Percentiles rank a stretch among this genome's conserved stretches.
These are phyloP conservation scores for Rhododendron mucronatum DNA, from an alignment of 148 eudicot species.

Conservation along the genomic window DNA sequence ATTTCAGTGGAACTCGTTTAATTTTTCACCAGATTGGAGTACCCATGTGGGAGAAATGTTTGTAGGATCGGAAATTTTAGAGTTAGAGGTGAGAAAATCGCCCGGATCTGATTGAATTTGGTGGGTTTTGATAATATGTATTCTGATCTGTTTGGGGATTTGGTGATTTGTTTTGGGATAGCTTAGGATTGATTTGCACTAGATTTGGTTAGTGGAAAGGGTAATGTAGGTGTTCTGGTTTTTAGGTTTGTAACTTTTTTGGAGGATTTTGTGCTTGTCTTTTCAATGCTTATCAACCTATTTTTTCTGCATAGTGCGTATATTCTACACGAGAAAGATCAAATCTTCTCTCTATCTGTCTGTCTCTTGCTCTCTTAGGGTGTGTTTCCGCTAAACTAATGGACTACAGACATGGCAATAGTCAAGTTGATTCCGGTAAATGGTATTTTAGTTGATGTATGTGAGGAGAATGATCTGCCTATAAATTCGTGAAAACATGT, in stretches of 20 bases:
- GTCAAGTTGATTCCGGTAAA: background rate
- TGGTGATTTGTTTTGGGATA: background rate
- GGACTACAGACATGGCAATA: background rate
- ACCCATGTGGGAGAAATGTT: constrained; percentile 18
- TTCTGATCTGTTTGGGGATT: background rate
- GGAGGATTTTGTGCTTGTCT: background rate
- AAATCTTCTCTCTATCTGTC: background rate
- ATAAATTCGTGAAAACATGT: background rate
- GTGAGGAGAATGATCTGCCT: background rate
- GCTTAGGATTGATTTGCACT: constrained; percentile 1
- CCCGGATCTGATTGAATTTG: background rate
- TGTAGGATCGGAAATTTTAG: background rate
- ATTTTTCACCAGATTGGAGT: constrained; percentile 10
- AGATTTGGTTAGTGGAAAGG: background rate
- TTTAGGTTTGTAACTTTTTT: background rate
- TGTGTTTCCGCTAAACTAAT: background rate
- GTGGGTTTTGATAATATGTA: background rate
- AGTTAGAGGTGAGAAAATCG: background rate
- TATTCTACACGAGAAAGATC: background rate
- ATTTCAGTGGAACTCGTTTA: background rate
- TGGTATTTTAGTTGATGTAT: background rate
- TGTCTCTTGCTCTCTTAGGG: background rate
- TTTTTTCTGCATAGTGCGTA: background rate
- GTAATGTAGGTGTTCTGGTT: background rate
- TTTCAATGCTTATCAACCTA: background rate